Conservation (phyloP, 2,329 filamentous ascomycete species). For the Aspergillus sp. region DNA sequence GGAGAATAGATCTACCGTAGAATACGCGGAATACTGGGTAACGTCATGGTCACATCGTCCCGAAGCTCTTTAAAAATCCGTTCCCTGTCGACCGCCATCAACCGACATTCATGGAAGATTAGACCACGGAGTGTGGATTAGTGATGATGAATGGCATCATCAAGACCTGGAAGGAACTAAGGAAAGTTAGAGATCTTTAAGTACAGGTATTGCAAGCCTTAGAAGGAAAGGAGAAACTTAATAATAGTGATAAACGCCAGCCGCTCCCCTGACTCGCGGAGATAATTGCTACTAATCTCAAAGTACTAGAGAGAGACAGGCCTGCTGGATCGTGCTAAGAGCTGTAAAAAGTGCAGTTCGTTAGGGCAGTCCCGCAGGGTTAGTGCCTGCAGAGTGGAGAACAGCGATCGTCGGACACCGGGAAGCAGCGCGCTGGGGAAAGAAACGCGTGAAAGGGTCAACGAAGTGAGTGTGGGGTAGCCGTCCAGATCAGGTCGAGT, state of each 20-base stretch:
- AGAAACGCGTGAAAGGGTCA: no score
- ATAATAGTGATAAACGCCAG: slow-evolving; percentile 11
- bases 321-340: no score
- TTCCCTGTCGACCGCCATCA: slow-evolving; percentile 15
- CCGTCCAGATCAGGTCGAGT: no score
- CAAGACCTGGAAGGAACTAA: slow-evolving; percentile 9
- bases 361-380: no score
- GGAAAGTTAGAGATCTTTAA: slow-evolving; percentile 20
- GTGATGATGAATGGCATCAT: slow-evolving; percentile 18
- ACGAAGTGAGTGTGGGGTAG: no score
- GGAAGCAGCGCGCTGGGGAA: no score
- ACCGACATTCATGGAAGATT: slow-evolving; percentile 19
- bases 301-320: no score
- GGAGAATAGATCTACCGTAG: slow-evolving; percentile 6
- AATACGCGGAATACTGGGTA: slow-evolving; percentile 12
- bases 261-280: slow-evolving; percentile 3
- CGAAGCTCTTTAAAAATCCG: slow-evolving; percentile 17
- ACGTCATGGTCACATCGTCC: background rate
- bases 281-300: no score
- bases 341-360: no score
- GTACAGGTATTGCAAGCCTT: slow-evolving; percentile 19
- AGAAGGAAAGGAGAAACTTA: slow-evolving; percentile 20
- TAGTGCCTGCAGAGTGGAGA: no score
- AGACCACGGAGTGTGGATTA: slow-evolving; percentile 18
- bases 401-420: no score